phyloP scores from a whole-genome alignment of 2,329 filamentous ascomycete species.

The Verticillium alfalfae region DNA sequence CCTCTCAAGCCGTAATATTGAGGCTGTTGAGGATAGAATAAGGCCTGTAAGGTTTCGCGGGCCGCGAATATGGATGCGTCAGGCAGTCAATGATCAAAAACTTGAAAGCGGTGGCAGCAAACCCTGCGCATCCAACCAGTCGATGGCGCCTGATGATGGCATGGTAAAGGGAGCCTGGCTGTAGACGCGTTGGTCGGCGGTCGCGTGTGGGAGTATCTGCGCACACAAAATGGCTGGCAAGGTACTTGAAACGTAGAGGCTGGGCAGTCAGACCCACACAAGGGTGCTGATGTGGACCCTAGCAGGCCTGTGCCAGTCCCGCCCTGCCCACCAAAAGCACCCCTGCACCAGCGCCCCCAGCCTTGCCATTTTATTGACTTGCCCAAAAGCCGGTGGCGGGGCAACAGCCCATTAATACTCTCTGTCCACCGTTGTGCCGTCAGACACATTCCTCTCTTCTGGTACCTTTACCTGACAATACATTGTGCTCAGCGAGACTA shows the following conservation, averaged over 20 bases:
- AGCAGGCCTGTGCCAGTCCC: neutral
- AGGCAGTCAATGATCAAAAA: neutral
- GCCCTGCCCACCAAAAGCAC: constrained; percentile 1
- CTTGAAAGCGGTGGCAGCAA: neutral
- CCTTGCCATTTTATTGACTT: constrained; percentile 29
- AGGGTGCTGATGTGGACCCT: neutral
- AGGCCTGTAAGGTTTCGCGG: too few relatives aligned
- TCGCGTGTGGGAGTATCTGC: neutral
- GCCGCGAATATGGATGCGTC: too few relatives aligned
- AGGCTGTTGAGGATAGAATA: too few relatives aligned
- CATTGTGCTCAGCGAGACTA: neutral
- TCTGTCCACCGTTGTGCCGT: neutral
- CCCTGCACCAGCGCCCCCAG: constrained; percentile 16
- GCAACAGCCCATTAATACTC: constrained; percentile 33
- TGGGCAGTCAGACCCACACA: neutral
- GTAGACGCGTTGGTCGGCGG: neutral
- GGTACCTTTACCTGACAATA: neutral
- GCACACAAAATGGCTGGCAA: neutral
- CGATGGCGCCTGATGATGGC: neutral
- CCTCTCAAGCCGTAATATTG: too few relatives aligned
- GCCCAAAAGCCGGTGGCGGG: constrained; percentile 35
- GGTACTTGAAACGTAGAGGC: neutral
- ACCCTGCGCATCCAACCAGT: neutral
- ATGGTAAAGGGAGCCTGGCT: neutral
- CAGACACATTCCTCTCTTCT: neutral